These are phyloP conservation scores for Xylariaceae sp. DNA, from an alignment of 2,329 filamentous ascomycete species.

Conservation along the genomic window DNA sequence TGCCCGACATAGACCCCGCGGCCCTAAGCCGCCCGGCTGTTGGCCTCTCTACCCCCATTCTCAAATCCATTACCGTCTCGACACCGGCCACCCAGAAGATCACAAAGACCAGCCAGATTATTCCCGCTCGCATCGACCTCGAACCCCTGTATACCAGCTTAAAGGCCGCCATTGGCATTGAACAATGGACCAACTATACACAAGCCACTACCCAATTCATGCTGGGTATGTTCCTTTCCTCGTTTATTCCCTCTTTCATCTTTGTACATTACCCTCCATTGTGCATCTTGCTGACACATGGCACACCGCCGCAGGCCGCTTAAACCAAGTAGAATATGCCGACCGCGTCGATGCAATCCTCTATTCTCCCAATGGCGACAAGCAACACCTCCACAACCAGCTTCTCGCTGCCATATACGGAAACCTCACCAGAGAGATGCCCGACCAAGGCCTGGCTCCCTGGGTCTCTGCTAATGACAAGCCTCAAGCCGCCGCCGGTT, in stretches of 20 bases:
- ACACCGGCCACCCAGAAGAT: slow-evolving; percentile 47
- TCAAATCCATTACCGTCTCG: slow-evolving; percentile 56
- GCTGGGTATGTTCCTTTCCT: slow-evolving; percentile 46
- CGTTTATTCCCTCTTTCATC: neutral
- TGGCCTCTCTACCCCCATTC: slow-evolving; percentile 55
- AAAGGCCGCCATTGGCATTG: slow-evolving; percentile 54
- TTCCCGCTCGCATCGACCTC: slow-evolving; percentile 63
- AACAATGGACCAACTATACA: slow-evolving; percentile 64
- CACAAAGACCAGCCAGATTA: slow-evolving; percentile 57
- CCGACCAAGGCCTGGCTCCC: slow-evolving; percentile 62
- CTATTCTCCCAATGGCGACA: slow-evolving; percentile 53
- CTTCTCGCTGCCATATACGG: slow-evolving; percentile 63
- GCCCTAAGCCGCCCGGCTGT: slow-evolving; percentile 57
- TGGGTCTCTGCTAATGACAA: slow-evolving; percentile 73
- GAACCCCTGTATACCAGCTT: slow-evolving; percentile 61
- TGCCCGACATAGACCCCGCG: slow-evolving; percentile 69
- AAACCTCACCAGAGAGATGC: slow-evolving; percentile 67
- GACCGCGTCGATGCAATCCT: slow-evolving; percentile 59
- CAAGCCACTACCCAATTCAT: slow-evolving; percentile 60
- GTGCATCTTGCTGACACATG: slow-evolving; percentile 28
- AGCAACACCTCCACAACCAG: slow-evolving; percentile 63
- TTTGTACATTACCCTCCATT: neutral
- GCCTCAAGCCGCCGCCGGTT: slow-evolving; percentile 51
- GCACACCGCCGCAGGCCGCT: slow-evolving; percentile 48
- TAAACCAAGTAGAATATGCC: slow-evolving; percentile 60